Evolutionary conservation across 2,329 filamentous ascomycete species (phyloP).

Genomic region (Diaporthe nobilis): DNA sequence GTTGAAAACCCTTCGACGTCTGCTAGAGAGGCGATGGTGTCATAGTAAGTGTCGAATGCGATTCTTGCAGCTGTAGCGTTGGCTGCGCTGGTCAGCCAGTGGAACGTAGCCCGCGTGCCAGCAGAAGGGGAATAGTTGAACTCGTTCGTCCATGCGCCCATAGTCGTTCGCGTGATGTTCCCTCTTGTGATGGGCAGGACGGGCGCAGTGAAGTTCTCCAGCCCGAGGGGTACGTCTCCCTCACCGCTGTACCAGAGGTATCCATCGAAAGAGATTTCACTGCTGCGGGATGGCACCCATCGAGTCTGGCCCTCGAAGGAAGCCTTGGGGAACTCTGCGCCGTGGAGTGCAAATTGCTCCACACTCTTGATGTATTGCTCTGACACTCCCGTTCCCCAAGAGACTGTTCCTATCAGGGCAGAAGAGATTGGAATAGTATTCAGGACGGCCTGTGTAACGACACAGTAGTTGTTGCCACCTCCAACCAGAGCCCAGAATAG

Average conservation of each 20-base stretch:
- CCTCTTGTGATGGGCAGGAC: neutral
- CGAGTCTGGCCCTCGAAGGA: neutral
- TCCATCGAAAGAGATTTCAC: neutral
- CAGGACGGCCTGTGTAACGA: constrained; percentile 49
- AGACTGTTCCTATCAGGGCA: neutral
- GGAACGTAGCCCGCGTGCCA: neutral
- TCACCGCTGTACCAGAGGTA: neutral
- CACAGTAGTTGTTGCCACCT: constrained; percentile 49
- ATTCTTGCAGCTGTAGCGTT: neutral
- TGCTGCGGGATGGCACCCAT: neutral
- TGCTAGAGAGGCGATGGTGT: neutral
- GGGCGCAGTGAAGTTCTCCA: neutral
- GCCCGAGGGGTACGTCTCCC: neutral
- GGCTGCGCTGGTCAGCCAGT: neutral
- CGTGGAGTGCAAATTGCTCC: neutral
- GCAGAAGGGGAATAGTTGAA: neutral
- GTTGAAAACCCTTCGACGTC: neutral
- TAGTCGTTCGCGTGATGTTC: neutral
- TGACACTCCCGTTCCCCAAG: neutral
- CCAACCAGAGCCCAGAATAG: constrained; percentile 49
- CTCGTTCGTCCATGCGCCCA: neutral
- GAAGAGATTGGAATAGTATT: constrained; percentile 40
- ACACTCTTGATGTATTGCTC: neutral
- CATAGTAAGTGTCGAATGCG: neutral
- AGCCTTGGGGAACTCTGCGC: neutral